Evolutionary conservation across 2,329 filamentous ascomycete genomes (phyloP).

Genomic region (Colletotrichum trifolii): DNA sequence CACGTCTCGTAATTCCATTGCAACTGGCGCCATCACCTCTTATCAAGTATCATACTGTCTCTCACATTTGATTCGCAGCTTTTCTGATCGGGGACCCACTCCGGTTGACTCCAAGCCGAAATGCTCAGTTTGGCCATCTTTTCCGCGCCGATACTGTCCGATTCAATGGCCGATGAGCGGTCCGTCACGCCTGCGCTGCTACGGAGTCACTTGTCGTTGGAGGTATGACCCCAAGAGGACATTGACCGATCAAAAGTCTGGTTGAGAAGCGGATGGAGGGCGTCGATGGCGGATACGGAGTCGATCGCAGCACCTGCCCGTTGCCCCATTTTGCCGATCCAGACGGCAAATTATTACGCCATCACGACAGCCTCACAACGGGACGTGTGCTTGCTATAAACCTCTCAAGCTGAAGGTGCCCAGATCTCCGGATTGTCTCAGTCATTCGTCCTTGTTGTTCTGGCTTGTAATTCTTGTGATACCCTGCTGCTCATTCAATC

Average conservation of each 20-base stretch:
- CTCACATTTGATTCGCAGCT: conserved; percentile 5
- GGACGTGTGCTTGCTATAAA: conserved; percentile 11
- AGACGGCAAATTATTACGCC: conserved; percentile 23
- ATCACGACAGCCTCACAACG: conserved; percentile 12
- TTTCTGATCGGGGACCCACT: conserved; percentile 32
- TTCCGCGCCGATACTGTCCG: conserved; percentile 11
- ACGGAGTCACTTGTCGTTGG: background rate
- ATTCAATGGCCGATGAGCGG: conserved; percentile 16
- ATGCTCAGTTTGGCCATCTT: conserved; percentile 1
- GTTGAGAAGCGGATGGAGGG: background rate
- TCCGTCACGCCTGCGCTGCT: background rate
- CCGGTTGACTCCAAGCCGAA: conserved; percentile 6
- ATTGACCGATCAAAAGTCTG: background rate
- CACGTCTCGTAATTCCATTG: conserved; percentile 18
- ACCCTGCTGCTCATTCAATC: no score
- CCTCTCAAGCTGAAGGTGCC: background rate
- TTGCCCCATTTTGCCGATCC: conserved; percentile 24
- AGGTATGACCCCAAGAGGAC: no score
- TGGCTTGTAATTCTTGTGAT: conserved; percentile 2
- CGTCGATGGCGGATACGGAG: background rate
- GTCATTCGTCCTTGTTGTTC: background rate
- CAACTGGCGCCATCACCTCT: conserved; percentile 4
- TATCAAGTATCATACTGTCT: conserved; percentile 26
- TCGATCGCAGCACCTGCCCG: conserved; percentile 22
- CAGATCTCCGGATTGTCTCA: background rate